Base-by-base conservation (phyloP, 192 early-diverging fungal species). In the Podila minutissima region DNA sequence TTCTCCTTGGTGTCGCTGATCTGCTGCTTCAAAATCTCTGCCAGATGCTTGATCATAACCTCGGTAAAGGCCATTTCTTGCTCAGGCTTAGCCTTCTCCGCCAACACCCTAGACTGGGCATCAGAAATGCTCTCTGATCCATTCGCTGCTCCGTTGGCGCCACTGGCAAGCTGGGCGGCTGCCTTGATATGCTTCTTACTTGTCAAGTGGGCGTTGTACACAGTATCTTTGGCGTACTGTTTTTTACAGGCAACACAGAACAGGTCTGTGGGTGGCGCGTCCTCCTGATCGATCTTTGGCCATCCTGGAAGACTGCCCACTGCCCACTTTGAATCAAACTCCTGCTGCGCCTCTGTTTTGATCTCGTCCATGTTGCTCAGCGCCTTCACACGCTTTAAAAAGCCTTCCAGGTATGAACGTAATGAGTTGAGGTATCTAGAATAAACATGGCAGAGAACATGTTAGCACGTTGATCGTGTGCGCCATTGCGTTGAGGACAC, bases 141-240 rank as follows among this genome's bases (percentile, higher is more conserved):
- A 1, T 28, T 74, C 35, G 72, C 74, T 38, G 72, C 78, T 32
- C 74, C 82, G 22, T 62, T 71, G 3, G 65, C 74, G 26, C 70
- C 83, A 35, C 15, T 33, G 32, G 68, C 71, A 37, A 92, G 63
- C 26, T 79, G 78, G n/a, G 86, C 85, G 11, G 87, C 90, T 3
- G 93, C 94, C 72, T 96, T 98, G 49, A 91, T 88, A 81, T 99
- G 97, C 74, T 98, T 98, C 83, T 95, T 96, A 37, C 96, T 95
- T 26, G 83, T 92, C 70, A 96, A 83, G 70, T 99, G 97, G 11
- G 90, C 92, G n/a, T 90, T 87, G 82, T 89, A 97, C 3, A 97
- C 94, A 4, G 93, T 91, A 37, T 93, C 75, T 65, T 97, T 98
- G 26, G 92, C 81, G 82, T 96, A 99, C 41, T 89, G 88, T 69